Base-by-base conservation (phyloP, 257 asterid genomes). In the Osmanthus fragrans region DNA sequence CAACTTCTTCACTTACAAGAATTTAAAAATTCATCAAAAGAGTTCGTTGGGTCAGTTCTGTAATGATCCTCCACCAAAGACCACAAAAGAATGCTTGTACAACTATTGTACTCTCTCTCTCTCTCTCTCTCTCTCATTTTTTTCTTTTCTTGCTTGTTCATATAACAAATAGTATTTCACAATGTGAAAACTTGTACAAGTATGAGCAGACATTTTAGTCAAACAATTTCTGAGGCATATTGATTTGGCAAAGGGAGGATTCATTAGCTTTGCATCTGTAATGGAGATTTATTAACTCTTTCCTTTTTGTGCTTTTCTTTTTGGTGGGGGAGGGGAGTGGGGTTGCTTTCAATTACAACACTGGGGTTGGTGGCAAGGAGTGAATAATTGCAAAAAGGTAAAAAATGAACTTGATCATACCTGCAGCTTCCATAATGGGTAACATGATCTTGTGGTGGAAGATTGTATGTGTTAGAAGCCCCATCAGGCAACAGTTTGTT, bases 321-420 rank as follows among this genome's bases (percentile, higher is more conserved):
- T 47, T 47, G 56, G 7, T 2, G 65, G 65, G 9, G 21, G 65
- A 19, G 63, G 63, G 10, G 23, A 51, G 49, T 9, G 45, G 54
- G 73, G 73, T n/a, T 37, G 72, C 15, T 71, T 58, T 75, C 77
- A 64, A 71, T 64, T 60, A 47, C 45, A 72, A 37, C 34, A 39
- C 23, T 45, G 70, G 66, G 73, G 40, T 33, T 64, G 70, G 40
- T 66, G 36, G 23, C 63, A 0, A 73, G 73, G 71, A 36, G 54
- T 49, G 19, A 36, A 29, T 10, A 19, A 11, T 79, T 76, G 76
- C 71, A 54, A 29, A 71, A 73, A 27, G 51, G 73, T 25, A 33
- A 74, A 25, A 63, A 33, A n/a, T 19, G 11, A 56, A 72, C 66
- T 66, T 23, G 73, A 64, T 76, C 72, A n/a, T 32, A 30, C 27